Evolutionary conservation across 208 protist species (phyloP).

Genomic region (Polymyxa betae): DNA sequence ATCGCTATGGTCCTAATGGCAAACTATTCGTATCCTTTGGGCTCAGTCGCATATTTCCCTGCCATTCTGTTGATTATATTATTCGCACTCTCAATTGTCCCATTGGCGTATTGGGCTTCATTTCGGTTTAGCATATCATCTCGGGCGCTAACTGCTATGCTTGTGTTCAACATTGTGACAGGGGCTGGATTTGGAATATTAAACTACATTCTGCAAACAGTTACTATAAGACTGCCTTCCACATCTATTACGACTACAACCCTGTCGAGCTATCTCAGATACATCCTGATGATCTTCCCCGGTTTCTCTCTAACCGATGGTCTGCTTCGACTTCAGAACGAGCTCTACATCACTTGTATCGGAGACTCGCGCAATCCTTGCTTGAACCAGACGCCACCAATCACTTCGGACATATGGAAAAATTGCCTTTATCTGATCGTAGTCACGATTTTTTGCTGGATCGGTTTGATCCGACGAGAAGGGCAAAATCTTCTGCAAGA

Average conservation of each 20-base stretch:
- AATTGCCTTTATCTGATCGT: conserved; percentile 1
- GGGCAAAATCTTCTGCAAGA: not conserved
- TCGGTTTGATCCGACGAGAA: conserved; percentile 22
- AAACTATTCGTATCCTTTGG: not conserved
- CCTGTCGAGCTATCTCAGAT: not conserved
- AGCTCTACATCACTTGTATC: conserved; percentile 26
- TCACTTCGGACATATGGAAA: not conserved
- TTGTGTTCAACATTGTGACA: conserved; percentile 34
- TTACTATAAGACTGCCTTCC: not conserved
- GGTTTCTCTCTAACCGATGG: not conserved
- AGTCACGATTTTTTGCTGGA: not conserved
- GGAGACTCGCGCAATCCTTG: not conserved
- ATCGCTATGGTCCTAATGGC: conserved; percentile 3
- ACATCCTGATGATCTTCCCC: not conserved
- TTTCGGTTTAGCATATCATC: conserved; percentile 38
- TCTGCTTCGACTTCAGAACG: not conserved
- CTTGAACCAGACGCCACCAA: not conserved
- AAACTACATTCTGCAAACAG: conserved; percentile 30
- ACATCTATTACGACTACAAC: not conserved
- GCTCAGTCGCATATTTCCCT: not conserved
- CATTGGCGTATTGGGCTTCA: not conserved
- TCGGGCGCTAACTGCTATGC: conserved; percentile 18
- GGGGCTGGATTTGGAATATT: conserved; percentile 2
- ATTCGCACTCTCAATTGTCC: not conserved
- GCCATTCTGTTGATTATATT: not conserved